Percentiles rank a stretch among this genome's conserved stretches.
phyloP scores from a whole-genome alignment of 139 green algal genomes.

The Deuterostichococcus epilithicus region DNA sequence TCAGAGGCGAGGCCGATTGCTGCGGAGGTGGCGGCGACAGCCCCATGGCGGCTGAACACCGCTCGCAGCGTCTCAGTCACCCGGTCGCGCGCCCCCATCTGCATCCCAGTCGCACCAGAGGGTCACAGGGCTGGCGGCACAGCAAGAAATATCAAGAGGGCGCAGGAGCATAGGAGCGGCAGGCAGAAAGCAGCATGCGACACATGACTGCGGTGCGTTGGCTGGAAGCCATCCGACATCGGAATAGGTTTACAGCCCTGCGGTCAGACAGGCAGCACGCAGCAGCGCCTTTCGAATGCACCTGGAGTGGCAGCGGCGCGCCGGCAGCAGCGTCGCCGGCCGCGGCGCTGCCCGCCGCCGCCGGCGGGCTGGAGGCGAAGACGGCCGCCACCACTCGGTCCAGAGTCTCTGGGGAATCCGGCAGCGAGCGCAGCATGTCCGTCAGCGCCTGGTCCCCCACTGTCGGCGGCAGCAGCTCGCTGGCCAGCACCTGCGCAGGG shows the following conservation, averaged over 20 bases:
- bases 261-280: too few species aligned
- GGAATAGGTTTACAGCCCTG: too few species aligned
- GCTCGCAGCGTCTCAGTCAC: slow-evolving; percentile 36
- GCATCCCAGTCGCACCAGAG: too few species aligned
- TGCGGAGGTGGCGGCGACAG: slow-evolving; percentile 28
- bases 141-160: too few species aligned
- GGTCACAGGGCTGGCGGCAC: too few species aligned
- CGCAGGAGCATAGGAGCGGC: too few species aligned
- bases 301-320: background rate
- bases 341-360: too few species aligned
- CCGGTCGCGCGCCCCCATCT: slow-evolving; percentile 34
- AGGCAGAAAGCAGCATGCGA: too few species aligned
- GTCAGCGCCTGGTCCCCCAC: slow-evolving; percentile 83
- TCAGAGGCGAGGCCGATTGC: slow-evolving; percentile 27
- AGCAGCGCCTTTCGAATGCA: background rate
- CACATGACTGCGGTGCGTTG: too few species aligned
- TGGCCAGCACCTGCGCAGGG: slow-evolving; percentile 51
- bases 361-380: slow-evolving; percentile 37
- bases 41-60: slow-evolving; percentile 48
- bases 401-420: slow-evolving; percentile 47
- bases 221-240: too few species aligned
- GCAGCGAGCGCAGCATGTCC: slow-evolving; percentile 78
- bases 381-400: slow-evolving; percentile 71
- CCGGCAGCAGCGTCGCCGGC: background rate
- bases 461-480: slow-evolving; percentile 71